phyloP scores from a whole-genome alignment of 1,139 yeast species.

The Lodderomyces orthopsilosis region DNA sequence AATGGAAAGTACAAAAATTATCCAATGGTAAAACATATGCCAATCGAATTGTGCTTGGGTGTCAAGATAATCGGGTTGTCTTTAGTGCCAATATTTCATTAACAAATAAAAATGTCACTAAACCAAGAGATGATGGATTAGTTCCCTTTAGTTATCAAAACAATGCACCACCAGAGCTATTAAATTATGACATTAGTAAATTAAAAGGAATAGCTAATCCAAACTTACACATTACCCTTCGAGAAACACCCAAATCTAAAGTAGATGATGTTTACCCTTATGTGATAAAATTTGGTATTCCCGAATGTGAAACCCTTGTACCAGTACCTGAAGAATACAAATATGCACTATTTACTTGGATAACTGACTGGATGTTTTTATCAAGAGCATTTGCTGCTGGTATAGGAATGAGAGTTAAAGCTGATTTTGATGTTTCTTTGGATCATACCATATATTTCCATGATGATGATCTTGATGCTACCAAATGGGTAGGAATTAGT shows the following conservation, averaged over 20 bases:
- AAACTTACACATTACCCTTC: slow-evolving; percentile 6
- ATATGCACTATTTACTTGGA: slow-evolving; percentile 58
- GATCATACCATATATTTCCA: slow-evolving; percentile 45
- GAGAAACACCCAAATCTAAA: slow-evolving; percentile 6
- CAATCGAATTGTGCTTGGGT: slow-evolving; percentile 56
- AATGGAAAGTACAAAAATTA: slow-evolving; percentile 34
- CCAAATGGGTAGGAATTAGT: slow-evolving; percentile 36
- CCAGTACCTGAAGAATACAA: slow-evolving; percentile 27
- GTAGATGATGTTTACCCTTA: slow-evolving; percentile 30
- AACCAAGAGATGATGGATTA: slow-evolving; percentile 13
- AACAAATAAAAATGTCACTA: slow-evolving; percentile 29
- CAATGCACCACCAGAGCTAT: slow-evolving; percentile 28
- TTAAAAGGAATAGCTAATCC: slow-evolving; percentile 5
- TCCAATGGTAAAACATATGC: slow-evolving; percentile 57
- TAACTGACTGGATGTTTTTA: slow-evolving; percentile 44
- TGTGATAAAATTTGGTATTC: slow-evolving; percentile 41
- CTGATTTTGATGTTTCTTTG: slow-evolving; percentile 34
- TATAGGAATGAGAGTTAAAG: not conserved
- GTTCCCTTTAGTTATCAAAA: slow-evolving; percentile 36
- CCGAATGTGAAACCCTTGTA: slow-evolving; percentile 12
- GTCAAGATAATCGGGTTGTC: slow-evolving; percentile 50
- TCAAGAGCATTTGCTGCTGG: slow-evolving; percentile 2
- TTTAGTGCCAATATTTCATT: slow-evolving; percentile 56
- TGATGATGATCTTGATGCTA: slow-evolving; percentile 43
- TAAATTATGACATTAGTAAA: not conserved